phyloP scores from a whole-genome alignment of 2,329 filamentous ascomycete species.

The Diaporthe ilicicola region DNA sequence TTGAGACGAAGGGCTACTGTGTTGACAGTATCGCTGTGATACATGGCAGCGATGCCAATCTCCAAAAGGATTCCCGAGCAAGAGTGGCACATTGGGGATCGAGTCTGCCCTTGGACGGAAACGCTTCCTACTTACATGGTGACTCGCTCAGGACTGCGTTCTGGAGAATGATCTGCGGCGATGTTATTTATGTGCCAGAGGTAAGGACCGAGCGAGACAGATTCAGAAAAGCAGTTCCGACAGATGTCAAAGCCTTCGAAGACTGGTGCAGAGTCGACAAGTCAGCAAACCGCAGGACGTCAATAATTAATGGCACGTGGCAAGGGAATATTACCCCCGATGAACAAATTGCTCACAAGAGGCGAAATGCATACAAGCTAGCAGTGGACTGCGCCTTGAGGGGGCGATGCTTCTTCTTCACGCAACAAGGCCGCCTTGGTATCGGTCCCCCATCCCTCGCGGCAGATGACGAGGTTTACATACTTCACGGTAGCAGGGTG shows the following conservation, averaged over 20 bases:
- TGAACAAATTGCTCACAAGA: background rate
- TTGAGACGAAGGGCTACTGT: background rate
- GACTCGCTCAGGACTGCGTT: background rate
- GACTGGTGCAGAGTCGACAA: background rate
- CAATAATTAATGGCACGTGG: constrained; percentile 4
- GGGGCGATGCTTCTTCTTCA: background rate
- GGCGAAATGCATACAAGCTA: background rate
- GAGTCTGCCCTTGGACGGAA: background rate
- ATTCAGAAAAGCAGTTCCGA: background rate
- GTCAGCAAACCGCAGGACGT: background rate
- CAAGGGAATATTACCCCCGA: background rate
- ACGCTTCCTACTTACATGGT: background rate
- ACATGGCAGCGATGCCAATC: background rate
- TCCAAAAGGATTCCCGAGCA: background rate
- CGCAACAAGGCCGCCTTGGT: background rate
- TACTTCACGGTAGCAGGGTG: background rate
- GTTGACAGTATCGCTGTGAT: background rate
- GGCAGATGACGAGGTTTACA: background rate
- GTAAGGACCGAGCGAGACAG: background rate
- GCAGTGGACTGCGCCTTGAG: background rate
- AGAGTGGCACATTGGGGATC: background rate
- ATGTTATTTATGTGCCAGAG: background rate
- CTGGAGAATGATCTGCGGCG: background rate
- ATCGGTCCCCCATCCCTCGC: background rate
- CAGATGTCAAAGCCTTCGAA: background rate